Percentiles rank a stretch among this genome's conserved stretches.
These are phyloP conservation scores for Dillenia turbinata DNA, from an alignment of 164 flowering plant species.

Conservation along the genomic window DNA sequence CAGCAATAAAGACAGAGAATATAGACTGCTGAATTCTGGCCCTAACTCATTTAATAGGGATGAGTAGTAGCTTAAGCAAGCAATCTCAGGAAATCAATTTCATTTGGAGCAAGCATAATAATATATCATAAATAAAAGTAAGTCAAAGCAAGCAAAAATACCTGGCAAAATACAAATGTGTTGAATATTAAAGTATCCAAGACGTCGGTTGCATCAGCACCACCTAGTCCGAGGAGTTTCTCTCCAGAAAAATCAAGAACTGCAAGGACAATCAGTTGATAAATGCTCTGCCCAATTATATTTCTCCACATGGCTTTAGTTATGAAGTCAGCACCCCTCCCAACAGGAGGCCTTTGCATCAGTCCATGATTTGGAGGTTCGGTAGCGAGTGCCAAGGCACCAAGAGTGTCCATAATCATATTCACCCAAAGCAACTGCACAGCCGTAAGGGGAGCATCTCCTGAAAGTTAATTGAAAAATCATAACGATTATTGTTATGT, in stretches of 20 bases:
- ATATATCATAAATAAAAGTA: too few species aligned
- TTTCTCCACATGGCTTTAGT: constrained; percentile 71
- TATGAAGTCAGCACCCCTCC: constrained; percentile 53
- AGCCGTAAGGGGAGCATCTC: constrained; percentile 70
- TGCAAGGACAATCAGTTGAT: constrained; percentile 56
- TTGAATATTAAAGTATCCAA: constrained; percentile 65
- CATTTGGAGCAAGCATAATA: too few species aligned
- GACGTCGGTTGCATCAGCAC: constrained; percentile 38
- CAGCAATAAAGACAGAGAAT: too few species aligned
- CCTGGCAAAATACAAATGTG: constrained; percentile 73
- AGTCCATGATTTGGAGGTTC: constrained; percentile 75
- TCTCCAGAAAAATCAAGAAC: constrained; percentile 47
- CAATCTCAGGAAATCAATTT: too few species aligned
- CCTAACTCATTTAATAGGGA: too few species aligned
- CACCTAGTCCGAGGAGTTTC: constrained; percentile 33
- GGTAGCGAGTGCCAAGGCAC: constrained; percentile 81
- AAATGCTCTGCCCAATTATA: constrained; percentile 56
- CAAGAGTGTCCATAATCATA: constrained; percentile 73
- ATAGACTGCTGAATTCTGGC: too few species aligned
- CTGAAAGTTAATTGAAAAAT: constrained; percentile 23
- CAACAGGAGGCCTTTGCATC: constrained; percentile 69
- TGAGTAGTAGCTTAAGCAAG: too few species aligned
- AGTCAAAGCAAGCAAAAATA: constrained; percentile 7
- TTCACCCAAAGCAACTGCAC: constrained; percentile 76
- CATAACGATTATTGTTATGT: neutral